These are phyloP conservation scores for Dioszegia aurantiaca DNA, from an alignment of 768 basidiomycete genomes.

Conservation along the genomic window DNA sequence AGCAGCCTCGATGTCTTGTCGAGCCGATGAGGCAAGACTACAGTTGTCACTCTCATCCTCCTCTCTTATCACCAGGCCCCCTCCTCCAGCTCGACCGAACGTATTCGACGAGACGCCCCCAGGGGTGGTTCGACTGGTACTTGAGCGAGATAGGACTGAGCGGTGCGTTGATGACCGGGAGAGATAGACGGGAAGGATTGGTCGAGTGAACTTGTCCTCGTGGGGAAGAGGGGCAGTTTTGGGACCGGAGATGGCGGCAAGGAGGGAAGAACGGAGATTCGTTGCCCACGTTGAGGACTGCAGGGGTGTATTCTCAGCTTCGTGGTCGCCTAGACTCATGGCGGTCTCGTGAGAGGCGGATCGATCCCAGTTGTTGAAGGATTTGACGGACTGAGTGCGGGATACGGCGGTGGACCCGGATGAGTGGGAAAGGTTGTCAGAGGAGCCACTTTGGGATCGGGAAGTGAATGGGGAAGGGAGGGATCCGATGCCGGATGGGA, in stretches of 20 bases:
- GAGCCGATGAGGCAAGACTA: constrained; percentile 4
- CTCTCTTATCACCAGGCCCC: constrained; percentile 10
- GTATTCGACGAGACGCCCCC: constrained; percentile 3
- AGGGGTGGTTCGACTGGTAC: not conserved
- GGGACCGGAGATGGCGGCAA: constrained; percentile 36
- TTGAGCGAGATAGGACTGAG: not conserved
- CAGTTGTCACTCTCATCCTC: constrained; percentile 20
- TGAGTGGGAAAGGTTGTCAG: not conserved
- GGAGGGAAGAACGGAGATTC: constrained; percentile 36
- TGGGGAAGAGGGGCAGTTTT: constrained; percentile 9
- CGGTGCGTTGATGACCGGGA: constrained; percentile 20
- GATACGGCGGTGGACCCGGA: constrained; percentile 16
- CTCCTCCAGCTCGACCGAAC: constrained; percentile 2
- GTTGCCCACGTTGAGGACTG: constrained; percentile 36
- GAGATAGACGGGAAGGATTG: constrained; percentile 24
- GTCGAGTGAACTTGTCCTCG: constrained; percentile 34
- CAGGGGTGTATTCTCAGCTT: not conserved
- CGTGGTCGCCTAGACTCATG: constrained; percentile 3
- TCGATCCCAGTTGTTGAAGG: constrained; percentile 9
- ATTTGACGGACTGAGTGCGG: constrained; percentile 5
- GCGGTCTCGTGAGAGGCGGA: not conserved
- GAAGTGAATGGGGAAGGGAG: constrained; percentile 10
- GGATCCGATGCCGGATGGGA: constrained; percentile 1
- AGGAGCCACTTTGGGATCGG: not conserved
- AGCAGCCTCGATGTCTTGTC: constrained; percentile 6